Conservation (phyloP, 2,329 filamentous ascomycete genomes). For the Juglanconis juglandina region DNA sequence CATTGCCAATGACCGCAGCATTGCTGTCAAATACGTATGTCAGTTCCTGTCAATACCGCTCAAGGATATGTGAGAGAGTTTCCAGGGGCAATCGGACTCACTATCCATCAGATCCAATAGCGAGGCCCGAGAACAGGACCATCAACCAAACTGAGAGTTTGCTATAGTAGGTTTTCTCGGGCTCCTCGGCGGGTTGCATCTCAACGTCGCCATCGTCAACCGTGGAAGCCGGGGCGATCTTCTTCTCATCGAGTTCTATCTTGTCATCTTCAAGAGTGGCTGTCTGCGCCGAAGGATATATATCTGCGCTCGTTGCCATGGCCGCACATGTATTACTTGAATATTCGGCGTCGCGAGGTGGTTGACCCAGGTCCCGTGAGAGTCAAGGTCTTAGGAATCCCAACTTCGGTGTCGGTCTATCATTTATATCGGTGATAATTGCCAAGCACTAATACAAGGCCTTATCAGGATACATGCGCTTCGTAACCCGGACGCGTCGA, state of each 20-base stretch:
- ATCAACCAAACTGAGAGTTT: conserved; percentile 40
- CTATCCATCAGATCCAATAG: conserved; percentile 44
- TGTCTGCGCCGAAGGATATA: not conserved
- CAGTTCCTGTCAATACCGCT: not conserved
- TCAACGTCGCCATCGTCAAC: conserved; percentile 6
- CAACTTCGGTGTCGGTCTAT: too few relatives aligned
- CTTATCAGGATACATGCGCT: too few relatives aligned
- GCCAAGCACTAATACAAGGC: too few relatives aligned
- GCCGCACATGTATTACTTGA: not conserved
- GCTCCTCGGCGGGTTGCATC: conserved; percentile 1
- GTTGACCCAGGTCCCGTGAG: not conserved
- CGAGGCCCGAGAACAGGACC: conserved; percentile 43
- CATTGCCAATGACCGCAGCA: conserved; percentile 42
- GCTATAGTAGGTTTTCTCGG: conserved; percentile 28
- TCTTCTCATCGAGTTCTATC: conserved; percentile 4
- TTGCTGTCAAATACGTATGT: conserved; percentile 27
- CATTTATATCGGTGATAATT: too few relatives aligned
- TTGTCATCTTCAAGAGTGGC: not conserved
- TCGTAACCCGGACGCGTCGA: too few relatives aligned
- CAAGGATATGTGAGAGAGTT: too few relatives aligned
- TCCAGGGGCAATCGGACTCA: conserved; percentile 19
- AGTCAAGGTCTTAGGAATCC: not conserved
- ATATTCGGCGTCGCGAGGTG: not conserved
- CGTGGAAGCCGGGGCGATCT: not conserved
- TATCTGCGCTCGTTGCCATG: not conserved